Evolutionary conservation across 176 grass and related monocot species (phyloP).

Genomic region (Alloteropsis semialata): DNA sequence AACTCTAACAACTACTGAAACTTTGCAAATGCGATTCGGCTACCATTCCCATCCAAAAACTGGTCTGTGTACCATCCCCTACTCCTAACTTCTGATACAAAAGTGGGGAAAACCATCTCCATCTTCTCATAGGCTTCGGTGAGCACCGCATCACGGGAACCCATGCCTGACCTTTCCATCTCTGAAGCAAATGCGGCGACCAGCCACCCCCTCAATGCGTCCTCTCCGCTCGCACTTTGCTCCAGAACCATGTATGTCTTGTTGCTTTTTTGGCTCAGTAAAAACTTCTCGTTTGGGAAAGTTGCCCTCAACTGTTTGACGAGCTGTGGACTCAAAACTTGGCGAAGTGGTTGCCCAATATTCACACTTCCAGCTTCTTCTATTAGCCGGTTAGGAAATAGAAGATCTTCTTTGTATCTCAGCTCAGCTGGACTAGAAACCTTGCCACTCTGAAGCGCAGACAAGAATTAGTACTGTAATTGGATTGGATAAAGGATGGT

Average conservation of each 20-base stretch:
- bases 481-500: neutral
- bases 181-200: constrained; percentile 76
- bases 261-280: constrained; percentile 45
- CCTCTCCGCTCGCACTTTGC: constrained; percentile 67
- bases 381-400: constrained; percentile 68
- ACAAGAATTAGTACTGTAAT: neutral
- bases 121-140: constrained; percentile 58
- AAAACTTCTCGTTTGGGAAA: constrained; percentile 71
- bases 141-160: constrained; percentile 35
- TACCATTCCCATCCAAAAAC: constrained; percentile 84
- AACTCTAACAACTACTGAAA: neutral
- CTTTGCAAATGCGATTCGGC: constrained; percentile 45
- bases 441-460: constrained; percentile 56
- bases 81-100: constrained; percentile 58
- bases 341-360: constrained; percentile 59
- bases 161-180: constrained; percentile 48
- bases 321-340: constrained; percentile 26
- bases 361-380: constrained; percentile 73
- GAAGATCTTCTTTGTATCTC: constrained; percentile 68
- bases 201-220: constrained; percentile 77
- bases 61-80: constrained; percentile 90
- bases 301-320: constrained; percentile 50
- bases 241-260: constrained; percentile 77
- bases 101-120: constrained; percentile 59
- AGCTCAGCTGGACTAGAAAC: constrained; percentile 86